Percentiles rank a stretch among this genome's conserved stretches.
Conservation (phyloP, 2,329 filamentous ascomycete genomes). For the Trichoderma asperellum region DNA sequence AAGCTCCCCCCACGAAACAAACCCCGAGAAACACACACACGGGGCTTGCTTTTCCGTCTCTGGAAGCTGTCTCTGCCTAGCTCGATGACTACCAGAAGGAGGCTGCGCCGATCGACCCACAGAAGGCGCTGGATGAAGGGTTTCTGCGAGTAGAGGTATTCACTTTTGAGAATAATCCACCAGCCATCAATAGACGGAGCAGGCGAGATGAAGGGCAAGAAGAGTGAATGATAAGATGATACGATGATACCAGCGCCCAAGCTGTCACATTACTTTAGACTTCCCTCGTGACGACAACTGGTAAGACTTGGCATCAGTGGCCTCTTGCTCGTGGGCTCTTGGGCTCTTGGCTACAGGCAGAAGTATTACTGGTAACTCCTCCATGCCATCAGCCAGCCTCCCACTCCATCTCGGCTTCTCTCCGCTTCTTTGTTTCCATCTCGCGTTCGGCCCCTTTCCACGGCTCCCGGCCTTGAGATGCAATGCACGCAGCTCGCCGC, state of each 20-base stretch:
- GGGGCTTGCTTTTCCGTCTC: slow-evolving; percentile 2
- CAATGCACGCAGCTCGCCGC: background rate
- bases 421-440: background rate
- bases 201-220: background rate
- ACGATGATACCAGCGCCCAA: background rate
- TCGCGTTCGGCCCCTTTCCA: background rate
- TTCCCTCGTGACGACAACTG: slow-evolving; percentile 23
- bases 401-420: background rate
- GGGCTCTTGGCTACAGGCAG: background rate
- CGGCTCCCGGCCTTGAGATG: background rate
- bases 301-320: slow-evolving; percentile 19
- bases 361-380: background rate
- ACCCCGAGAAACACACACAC: background rate
- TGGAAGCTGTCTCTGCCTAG: background rate
- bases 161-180: background rate
- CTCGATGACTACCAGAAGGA: background rate
- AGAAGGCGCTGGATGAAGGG: background rate
- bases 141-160: background rate
- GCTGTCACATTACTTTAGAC: slow-evolving; percentile 10
- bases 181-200: background rate
- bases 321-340: background rate
- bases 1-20: slow-evolving; percentile 9
- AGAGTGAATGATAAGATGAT: background rate
- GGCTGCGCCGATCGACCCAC: background rate
- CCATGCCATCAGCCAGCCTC: background rate